phyloP scores from a whole-genome alignment of 2,329 filamentous ascomycete species.

The Fusarium caatingaense region DNA sequence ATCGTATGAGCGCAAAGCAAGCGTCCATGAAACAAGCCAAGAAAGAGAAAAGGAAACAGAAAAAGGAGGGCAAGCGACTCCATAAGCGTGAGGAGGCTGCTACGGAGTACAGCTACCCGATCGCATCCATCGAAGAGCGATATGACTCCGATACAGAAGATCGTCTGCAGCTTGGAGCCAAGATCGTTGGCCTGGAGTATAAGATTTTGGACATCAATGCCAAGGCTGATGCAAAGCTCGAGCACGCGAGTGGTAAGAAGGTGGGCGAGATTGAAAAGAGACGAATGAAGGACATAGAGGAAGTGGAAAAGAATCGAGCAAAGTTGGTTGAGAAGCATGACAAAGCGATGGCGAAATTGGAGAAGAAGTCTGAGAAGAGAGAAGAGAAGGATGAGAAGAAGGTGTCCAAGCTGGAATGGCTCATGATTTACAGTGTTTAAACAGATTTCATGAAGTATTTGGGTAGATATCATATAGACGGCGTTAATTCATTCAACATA shows the following conservation, averaged over 20 bases:
- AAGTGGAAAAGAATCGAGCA: neutral
- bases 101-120: neutral
- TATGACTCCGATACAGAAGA: slow-evolving; percentile 7
- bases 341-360: neutral
- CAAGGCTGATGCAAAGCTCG: slow-evolving; percentile 1
- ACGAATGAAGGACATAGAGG: slow-evolving; percentile 4
- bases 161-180: neutral
- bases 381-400: slow-evolving; percentile 18
- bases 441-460: fast-evolving
- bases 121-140: slow-evolving; percentile 11
- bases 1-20: slow-evolving; percentile 26
- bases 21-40: slow-evolving; percentile 1
- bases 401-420: slow-evolving; percentile 22
- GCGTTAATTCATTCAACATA: neutral
- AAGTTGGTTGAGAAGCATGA: slow-evolving; percentile 1
- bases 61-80: neutral
- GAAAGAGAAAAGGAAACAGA: slow-evolving; percentile 7
- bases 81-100: neutral
- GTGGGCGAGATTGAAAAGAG: neutral
- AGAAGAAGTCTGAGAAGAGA: slow-evolving; percentile 6
- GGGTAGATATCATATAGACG: neutral
- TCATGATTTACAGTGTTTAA: slow-evolving; percentile 12
- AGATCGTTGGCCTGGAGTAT: neutral
- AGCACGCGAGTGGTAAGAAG: neutral
- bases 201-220: neutral